Conservation (phyloP, 225 moss, liverwort and hornwort species). For the Lunularia cruciata region DNA sequence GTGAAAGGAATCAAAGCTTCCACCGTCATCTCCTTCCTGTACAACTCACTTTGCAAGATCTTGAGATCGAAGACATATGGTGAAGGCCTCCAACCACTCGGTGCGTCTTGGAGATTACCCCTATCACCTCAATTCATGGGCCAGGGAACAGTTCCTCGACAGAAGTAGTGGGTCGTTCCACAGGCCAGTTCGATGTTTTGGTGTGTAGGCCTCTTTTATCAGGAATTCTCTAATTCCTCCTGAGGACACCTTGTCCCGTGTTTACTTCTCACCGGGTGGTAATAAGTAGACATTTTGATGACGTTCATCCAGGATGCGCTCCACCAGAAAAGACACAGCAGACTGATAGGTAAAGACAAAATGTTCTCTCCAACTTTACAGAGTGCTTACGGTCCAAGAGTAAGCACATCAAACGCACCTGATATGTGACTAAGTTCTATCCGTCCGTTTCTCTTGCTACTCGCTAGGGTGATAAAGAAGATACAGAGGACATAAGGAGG, state of each 20-base stretch:
- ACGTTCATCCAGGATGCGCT: conserved; percentile 15
- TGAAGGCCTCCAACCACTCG: neutral
- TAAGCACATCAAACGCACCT: neutral
- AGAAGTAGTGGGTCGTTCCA: neutral
- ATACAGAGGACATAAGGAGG: neutral
- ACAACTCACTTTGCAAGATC: neutral
- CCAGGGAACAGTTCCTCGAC: neutral
- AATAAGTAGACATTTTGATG: conserved; percentile 10
- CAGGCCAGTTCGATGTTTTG: neutral
- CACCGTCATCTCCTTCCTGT: neutral
- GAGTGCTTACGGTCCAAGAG: neutral
- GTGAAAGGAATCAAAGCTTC: neutral
- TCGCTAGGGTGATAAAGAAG: neutral
- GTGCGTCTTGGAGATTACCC: neutral
- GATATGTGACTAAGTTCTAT: neutral
- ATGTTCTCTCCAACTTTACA: conserved; percentile 12
- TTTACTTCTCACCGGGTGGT: conserved; percentile 10
- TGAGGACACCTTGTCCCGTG: neutral
- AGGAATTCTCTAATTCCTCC: conserved; percentile 6
- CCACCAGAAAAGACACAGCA: conserved; percentile 11
- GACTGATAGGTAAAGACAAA: conserved; percentile 12
- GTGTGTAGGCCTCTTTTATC: neutral
- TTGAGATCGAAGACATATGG: neutral
- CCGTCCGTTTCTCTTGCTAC: neutral
- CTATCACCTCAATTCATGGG: neutral